Conservation (phyloP, 2,329 filamentous ascomycete species). For the Gyromitra esculenta region DNA sequence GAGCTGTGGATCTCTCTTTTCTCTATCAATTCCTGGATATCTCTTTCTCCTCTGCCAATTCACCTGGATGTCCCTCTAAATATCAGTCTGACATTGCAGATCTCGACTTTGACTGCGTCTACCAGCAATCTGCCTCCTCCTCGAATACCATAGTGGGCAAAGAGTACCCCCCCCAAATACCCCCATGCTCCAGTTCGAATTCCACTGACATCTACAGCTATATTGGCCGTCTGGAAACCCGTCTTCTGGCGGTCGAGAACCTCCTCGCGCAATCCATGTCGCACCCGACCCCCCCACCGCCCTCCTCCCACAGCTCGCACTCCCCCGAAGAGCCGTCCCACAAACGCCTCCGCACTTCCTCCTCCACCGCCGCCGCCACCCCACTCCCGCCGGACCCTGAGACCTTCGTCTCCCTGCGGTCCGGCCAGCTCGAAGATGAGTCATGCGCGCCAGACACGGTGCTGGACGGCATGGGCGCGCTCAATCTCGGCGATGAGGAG, state of each 20-base stretch:
- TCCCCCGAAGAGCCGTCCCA: conserved; percentile 57
- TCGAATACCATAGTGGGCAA: conserved; percentile 62
- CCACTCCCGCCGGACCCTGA: conserved; percentile 58
- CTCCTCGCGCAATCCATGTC: conserved; percentile 54
- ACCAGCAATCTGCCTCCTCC: conserved; percentile 60
- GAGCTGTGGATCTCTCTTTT: neutral
- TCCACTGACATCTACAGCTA: conserved; percentile 52
- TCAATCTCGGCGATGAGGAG: conserved; percentile 59
- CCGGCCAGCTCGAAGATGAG: conserved; percentile 53
- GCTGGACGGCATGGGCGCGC: conserved; percentile 59
- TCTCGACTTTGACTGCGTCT: conserved; percentile 63
- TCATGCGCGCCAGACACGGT: conserved; percentile 51
- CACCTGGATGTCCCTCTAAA: too few relatives aligned
- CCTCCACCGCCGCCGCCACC: conserved; percentile 57
- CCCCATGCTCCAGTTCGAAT: neutral
- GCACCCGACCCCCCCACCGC: conserved; percentile 44
- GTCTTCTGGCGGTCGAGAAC: conserved; percentile 58
- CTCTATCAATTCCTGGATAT: too few relatives aligned
- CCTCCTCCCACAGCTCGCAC: conserved; percentile 56
- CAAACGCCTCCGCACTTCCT: conserved; percentile 52
- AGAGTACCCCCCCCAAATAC: conserved; percentile 57
- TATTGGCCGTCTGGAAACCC: conserved; percentile 57
- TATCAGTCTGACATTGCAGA: conserved; percentile 52
- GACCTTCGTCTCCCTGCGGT: conserved; percentile 48
- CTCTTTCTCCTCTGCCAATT: too few relatives aligned